phyloP scores from a whole-genome alignment of 805 yeast genomes.

The Danielozyma ontarioensis region DNA sequence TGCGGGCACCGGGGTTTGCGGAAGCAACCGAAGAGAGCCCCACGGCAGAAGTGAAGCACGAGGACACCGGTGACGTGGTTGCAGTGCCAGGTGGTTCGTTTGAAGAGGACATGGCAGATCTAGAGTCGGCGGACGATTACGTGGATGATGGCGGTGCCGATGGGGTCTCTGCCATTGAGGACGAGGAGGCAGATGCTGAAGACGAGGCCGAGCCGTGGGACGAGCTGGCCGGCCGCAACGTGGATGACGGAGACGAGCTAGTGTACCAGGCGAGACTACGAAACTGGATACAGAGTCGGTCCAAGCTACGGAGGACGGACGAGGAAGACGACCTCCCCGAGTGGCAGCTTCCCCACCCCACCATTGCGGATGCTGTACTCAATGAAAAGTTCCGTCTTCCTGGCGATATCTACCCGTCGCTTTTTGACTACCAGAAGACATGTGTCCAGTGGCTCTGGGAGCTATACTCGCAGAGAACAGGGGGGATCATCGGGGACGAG shows the following conservation, averaged over 20 bases:
- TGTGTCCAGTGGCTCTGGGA: constrained; percentile 99
- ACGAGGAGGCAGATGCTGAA: no score
- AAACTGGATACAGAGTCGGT: constrained; percentile 55
- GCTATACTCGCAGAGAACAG: constrained; percentile 79
- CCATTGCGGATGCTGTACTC: constrained; percentile 65
- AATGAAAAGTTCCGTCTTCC: constrained; percentile 73
- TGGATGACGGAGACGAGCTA: constrained; percentile 80
- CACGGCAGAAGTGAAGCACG: constrained; percentile 9
- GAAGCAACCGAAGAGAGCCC: constrained; percentile 5
- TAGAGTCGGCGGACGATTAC: constrained; percentile 3
- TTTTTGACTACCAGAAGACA: constrained; percentile 92
- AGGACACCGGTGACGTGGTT: constrained; percentile 8
- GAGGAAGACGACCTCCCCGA: constrained; percentile 36
- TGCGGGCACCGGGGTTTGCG: constrained; percentile 48
- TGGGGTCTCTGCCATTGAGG: constrained; percentile 17
- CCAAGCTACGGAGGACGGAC: constrained; percentile 31
- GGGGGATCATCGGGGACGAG: constrained; percentile 96
- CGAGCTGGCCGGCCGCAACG: no score
- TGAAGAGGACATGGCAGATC: constrained; percentile 8
- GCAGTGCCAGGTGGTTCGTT: no score
- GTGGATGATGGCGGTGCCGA: constrained; percentile 6
- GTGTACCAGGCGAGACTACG: constrained; percentile 56
- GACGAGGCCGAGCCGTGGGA: no score
- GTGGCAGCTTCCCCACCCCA: constrained; percentile 75
- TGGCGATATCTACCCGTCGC: constrained; percentile 80